These are phyloP conservation scores for Micromonas commoda DNA, from an alignment of 139 green algal genomes.

Conservation along the genomic window DNA sequence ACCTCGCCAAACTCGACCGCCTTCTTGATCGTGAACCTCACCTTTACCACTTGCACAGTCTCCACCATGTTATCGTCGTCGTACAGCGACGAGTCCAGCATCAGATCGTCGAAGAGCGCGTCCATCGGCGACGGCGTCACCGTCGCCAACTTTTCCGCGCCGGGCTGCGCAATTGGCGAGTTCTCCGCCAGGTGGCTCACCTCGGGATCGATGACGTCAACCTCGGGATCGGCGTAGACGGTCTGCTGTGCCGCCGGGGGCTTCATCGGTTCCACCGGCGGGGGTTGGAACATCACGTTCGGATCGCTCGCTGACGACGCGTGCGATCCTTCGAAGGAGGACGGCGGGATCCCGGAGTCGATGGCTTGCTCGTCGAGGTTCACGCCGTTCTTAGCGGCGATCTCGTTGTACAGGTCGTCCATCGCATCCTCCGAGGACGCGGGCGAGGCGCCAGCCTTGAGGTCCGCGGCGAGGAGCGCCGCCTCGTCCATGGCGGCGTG, in stretches of 20 bases:
- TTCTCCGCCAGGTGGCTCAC: too few species aligned
- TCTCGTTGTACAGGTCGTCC: background rate
- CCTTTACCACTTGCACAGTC: slow-evolving; percentile 17
- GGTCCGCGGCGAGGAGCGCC: too few species aligned
- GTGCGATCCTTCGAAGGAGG: background rate
- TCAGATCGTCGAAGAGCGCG: background rate
- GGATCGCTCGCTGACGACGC: background rate
- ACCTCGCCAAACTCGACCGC: slow-evolving; percentile 16
- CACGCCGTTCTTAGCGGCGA: background rate
- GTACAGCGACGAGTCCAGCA: background rate
- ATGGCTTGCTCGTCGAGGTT: background rate
- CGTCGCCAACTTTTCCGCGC: too few species aligned
- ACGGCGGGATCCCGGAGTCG: too few species aligned
- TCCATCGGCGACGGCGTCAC: background rate
- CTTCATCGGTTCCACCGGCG: background rate
- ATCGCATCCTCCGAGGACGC: background rate
- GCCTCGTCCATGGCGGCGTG: too few species aligned
- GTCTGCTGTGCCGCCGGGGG: too few species aligned
- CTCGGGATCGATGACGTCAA: too few species aligned
- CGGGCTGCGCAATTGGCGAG: too few species aligned
- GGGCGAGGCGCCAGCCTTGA: too few species aligned
- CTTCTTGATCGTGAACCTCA: slow-evolving; percentile 12
- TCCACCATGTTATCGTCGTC: slow-evolving; percentile 20
- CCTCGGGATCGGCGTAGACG: too few species aligned
- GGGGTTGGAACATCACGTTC: background rate